Evolutionary conservation across 75 land plant species (phyloP).

Genomic region (Pinus tabuliformis): DNA sequence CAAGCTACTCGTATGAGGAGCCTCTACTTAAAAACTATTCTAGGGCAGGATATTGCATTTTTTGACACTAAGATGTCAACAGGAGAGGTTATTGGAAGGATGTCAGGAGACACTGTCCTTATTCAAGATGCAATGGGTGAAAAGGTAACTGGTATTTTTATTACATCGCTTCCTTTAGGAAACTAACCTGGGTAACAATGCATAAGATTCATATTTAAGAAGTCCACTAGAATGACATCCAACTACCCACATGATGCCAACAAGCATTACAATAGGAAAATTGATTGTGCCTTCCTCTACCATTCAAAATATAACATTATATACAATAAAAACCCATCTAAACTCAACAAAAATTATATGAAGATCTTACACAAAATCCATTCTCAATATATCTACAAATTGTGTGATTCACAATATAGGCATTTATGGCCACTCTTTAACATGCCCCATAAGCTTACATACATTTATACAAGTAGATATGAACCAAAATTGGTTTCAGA

Average conservation of each 20-base stretch:
- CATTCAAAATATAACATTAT: no score
- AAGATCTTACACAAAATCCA: no score
- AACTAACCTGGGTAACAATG: neutral
- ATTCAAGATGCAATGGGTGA: conserved; percentile 42
- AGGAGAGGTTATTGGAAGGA: conserved; percentile 46
- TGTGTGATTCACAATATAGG: no score
- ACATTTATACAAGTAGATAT: no score
- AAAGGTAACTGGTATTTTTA: conserved; percentile 20
- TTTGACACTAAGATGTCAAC: conserved; percentile 55
- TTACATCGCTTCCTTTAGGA: neutral
- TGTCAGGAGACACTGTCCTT: conserved; percentile 40
- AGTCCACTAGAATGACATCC: neutral
- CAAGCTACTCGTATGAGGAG: conserved; percentile 49
- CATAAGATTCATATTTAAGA: neutral
- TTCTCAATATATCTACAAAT: no score
- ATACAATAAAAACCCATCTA: no score
- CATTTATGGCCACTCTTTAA: no score
- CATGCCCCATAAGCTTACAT: no score
- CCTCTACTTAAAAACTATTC: conserved; percentile 41
- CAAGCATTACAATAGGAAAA: no score
- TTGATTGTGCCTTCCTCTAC: no score
- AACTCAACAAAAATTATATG: no score
- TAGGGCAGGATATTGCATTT: conserved; percentile 56
- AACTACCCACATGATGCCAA: neutral
- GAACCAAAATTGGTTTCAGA: no score